phyloP scores from a whole-genome alignment of 148 eudicot species.

The Rheum nobile region DNA sequence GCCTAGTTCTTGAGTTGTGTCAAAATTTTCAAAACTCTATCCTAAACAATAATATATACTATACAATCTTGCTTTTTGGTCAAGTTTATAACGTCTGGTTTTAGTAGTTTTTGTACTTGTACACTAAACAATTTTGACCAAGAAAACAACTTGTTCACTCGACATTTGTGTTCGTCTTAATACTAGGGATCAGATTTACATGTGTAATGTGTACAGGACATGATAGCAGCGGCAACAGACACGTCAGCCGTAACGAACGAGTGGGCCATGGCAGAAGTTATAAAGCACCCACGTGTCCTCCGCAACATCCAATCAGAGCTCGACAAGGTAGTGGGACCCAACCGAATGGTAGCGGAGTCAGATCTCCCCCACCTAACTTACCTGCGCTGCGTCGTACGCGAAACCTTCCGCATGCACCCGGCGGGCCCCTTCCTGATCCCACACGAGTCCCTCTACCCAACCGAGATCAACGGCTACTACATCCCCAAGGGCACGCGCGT shows the following conservation, averaged over 20 bases:
- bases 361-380: constrained; percentile 67
- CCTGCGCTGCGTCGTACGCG: constrained; percentile 83
- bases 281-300: constrained; percentile 73
- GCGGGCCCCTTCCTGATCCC: constrained; percentile 96
- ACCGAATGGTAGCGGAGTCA: constrained; percentile 64
- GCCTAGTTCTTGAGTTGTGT: too few relatives aligned
- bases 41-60: too few relatives aligned
- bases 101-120: too few relatives aligned
- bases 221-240: constrained; percentile 98
- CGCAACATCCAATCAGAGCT: constrained; percentile 63
- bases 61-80: too few relatives aligned
- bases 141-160: too few relatives aligned
- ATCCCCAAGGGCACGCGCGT: constrained; percentile 80
- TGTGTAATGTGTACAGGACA: constrained; percentile 45
- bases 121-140: too few relatives aligned
- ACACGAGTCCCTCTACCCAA: constrained; percentile 61
- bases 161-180: too few relatives aligned
- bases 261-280: constrained; percentile 98
- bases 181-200: too few relatives aligned
- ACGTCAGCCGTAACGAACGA: constrained; percentile 97
- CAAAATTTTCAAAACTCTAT: too few relatives aligned
- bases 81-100: too few relatives aligned
- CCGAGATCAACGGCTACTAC: constrained; percentile 72
- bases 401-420: constrained; percentile 89
- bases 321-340: constrained; percentile 53